Conservation (phyloP, 1,284 basidiomycete genomes). For the Cutaneotrichosporon cutaneum region DNA sequence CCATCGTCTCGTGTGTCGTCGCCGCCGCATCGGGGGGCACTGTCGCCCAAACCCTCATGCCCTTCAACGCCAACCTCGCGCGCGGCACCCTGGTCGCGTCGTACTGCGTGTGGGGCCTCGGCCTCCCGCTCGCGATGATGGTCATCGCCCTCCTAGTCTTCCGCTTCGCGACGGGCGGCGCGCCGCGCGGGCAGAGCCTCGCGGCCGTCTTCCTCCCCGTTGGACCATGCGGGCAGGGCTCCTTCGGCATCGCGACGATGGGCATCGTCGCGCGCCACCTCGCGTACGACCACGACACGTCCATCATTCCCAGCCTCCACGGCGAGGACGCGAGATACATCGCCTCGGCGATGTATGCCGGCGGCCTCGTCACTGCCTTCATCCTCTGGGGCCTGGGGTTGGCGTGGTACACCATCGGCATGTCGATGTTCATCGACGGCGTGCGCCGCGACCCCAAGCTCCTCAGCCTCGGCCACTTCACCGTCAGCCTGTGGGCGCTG, state of each 20-base stretch:
- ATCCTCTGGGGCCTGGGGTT: constrained; percentile 56
- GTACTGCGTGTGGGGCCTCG: constrained; percentile 53
- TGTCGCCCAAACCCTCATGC: constrained; percentile 58
- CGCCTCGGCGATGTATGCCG: constrained; percentile 55
- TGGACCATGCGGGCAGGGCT: constrained; percentile 62
- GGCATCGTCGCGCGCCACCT: constrained; percentile 55
- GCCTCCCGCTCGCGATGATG: constrained; percentile 58
- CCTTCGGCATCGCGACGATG: constrained; percentile 61
- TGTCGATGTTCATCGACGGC: constrained; percentile 38
- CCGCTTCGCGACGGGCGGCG: constrained; percentile 53
- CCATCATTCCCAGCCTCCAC: constrained; percentile 42
- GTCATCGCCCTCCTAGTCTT: constrained; percentile 61
- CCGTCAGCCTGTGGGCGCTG: constrained; percentile 48
- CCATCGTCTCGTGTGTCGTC: constrained; percentile 70
- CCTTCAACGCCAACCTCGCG: constrained; percentile 58
- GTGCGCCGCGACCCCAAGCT: constrained; percentile 23
- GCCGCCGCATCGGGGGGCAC: constrained; percentile 65
- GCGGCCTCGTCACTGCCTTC: constrained; percentile 42
- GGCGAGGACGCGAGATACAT: constrained; percentile 35
- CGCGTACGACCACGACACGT: constrained; percentile 50
- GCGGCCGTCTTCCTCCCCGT: constrained; percentile 63
- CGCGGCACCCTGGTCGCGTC: constrained; percentile 60
- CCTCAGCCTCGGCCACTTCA: constrained; percentile 33
- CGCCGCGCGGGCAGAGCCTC: constrained; percentile 56
- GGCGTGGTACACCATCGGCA: constrained; percentile 53